Conservation (phyloP, 2,329 filamentous ascomycete genomes). For the Neospermospora avenae region DNA sequence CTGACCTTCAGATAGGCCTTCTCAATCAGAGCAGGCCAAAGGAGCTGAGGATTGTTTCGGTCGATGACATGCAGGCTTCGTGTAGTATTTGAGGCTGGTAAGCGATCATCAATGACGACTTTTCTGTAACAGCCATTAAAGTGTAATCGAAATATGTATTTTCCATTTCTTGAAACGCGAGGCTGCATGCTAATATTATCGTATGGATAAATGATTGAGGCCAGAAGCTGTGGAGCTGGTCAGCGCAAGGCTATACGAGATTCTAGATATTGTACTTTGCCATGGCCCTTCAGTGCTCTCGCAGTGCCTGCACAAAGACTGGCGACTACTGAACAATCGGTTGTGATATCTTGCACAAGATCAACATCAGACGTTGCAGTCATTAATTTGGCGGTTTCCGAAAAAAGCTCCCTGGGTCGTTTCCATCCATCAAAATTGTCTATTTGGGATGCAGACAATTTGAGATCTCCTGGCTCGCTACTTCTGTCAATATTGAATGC, state of each 20-base stretch:
- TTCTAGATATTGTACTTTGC: constrained; percentile 50
- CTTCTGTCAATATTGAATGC: constrained; percentile 25
- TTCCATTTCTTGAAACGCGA: constrained; percentile 70
- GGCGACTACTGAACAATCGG: constrained; percentile 95
- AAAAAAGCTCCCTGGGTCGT: constrained; percentile 56
- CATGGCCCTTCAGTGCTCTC: constrained; percentile 64
- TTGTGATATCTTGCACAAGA: constrained; percentile 91
- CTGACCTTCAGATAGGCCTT: constrained; percentile 96
- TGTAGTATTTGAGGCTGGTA: constrained; percentile 73
- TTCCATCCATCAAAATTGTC: constrained; percentile 83
- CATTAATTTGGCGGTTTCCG: constrained; percentile 47
- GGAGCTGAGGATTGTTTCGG: constrained; percentile 70
- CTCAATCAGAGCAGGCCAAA: constrained; percentile 92
- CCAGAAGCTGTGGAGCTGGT: constrained; percentile 55
- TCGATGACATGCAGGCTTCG: constrained; percentile 86
- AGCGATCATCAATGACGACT: constrained; percentile 83
- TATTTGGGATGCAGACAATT: constrained; percentile 70
- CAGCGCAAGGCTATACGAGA: constrained; percentile 1
- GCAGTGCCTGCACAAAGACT: constrained; percentile 82
- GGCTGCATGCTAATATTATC: constrained; percentile 57
- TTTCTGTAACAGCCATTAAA: constrained; percentile 92
- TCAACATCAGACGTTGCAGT: constrained; percentile 60
- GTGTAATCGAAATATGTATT: constrained; percentile 87
- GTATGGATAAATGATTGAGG: constrained; percentile 72
- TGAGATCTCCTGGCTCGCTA: constrained; percentile 67